Evolutionary conservation across 2,329 filamentous ascomycete genomes (phyloP).

Genomic region (Xylaria arbuscula): DNA sequence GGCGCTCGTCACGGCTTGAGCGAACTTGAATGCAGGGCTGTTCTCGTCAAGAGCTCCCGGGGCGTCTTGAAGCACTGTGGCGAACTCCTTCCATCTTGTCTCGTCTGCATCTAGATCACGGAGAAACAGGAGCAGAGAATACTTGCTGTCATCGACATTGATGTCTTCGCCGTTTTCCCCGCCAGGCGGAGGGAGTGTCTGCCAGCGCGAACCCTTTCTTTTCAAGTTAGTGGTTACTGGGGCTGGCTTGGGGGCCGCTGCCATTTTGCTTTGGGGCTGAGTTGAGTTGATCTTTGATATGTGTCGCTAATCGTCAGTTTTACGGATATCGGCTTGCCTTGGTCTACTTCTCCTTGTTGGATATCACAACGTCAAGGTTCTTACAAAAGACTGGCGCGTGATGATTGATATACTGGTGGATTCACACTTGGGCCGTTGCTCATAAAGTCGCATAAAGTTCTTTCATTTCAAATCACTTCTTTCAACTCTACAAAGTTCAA

Average conservation of each 20-base stretch:
- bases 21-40: background rate
- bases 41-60: background rate
- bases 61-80: background rate
- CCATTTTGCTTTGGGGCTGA: slow-evolving; percentile 1
- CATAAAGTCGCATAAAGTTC: background rate
- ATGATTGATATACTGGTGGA: background rate
- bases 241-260: no score
- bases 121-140: slow-evolving; percentile 21
- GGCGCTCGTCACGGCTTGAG: background rate
- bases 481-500: background rate
- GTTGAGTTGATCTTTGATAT: background rate
- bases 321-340: slow-evolving; percentile 1
- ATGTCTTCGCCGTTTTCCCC: background rate
- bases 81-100: background rate
- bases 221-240: slow-evolving; percentile 12
- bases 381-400: background rate
- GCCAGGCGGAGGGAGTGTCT: background rate
- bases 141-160: background rate
- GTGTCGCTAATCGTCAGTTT: background rate
- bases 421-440: background rate
- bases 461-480: background rate
- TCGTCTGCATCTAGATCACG: background rate
- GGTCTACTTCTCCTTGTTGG: background rate
- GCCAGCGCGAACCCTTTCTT: slow-evolving; percentile 27
- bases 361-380: slow-evolving; percentile 1